phyloP scores from a whole-genome alignment of 805 yeast genomes.

The Candida sonorensis region DNA sequence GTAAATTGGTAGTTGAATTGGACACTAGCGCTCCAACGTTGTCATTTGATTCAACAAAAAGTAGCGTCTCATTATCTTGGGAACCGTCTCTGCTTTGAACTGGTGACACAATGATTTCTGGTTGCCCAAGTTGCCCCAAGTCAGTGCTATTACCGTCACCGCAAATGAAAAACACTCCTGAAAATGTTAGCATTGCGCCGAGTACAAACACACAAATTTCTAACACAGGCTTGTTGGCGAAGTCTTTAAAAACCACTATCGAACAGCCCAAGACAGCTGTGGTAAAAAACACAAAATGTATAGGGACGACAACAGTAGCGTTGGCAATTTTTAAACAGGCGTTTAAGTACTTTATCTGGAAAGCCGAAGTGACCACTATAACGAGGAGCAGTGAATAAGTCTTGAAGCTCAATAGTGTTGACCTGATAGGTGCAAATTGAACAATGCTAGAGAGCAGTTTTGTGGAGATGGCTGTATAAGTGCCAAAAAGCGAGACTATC shows the following conservation, averaged over 20 bases:
- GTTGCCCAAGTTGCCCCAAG: too few species aligned
- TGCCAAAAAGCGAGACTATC: slow-evolving; percentile 39
- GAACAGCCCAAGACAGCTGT: slow-evolving; percentile 37
- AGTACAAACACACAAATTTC: slow-evolving; percentile 21
- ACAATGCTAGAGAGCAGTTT: slow-evolving; percentile 32
- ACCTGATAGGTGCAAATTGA: slow-evolving; percentile 19
- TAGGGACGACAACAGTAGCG: slow-evolving; percentile 42
- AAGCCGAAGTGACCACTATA: slow-evolving; percentile 30
- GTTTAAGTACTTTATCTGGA: slow-evolving; percentile 34
- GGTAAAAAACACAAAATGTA: slow-evolving; percentile 43
- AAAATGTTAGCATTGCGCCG: slow-evolving; percentile 32
- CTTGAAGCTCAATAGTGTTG: slow-evolving; percentile 20
- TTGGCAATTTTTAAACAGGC: slow-evolving; percentile 33
- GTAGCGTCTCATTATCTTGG: neutral
- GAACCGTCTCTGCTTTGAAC: neutral
- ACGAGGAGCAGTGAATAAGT: slow-evolving; percentile 28
- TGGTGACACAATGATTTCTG: too few species aligned
- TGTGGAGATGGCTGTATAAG: slow-evolving; percentile 40
- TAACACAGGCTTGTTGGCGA: slow-evolving; percentile 20
- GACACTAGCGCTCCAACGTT: too few species aligned
- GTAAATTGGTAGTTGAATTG: too few species aligned
- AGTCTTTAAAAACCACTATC: slow-evolving; percentile 34
- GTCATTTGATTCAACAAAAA: too few species aligned
- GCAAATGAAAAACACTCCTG: slow-evolving; percentile 35
- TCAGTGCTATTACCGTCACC: too few species aligned